phyloP scores from a whole-genome alignment of 352 stramenopile species.

The Globisporangium paddicum region DNA sequence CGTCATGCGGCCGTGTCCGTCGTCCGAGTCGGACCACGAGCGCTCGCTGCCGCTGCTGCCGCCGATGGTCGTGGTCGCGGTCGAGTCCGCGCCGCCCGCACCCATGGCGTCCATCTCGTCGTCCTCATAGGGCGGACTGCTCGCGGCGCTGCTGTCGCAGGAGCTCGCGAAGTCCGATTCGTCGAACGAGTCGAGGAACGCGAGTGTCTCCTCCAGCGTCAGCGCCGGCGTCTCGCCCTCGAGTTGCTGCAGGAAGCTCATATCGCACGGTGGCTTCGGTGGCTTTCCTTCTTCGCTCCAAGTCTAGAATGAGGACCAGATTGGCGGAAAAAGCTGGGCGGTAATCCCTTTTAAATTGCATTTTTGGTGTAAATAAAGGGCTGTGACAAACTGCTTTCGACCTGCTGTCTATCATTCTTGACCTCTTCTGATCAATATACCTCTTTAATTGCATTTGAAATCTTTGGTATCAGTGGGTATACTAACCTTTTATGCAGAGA shows the following conservation, averaged over 20 bases:
- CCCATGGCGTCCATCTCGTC: background rate
- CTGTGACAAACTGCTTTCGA: too few relatives aligned
- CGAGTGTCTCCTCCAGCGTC: conserved; percentile 17
- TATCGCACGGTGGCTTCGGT: background rate
- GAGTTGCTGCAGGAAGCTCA: conserved; percentile 13
- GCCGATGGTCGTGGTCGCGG: background rate
- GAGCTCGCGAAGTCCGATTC: background rate
- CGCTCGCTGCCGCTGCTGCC: conserved; percentile 6
- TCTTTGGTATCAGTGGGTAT: too few relatives aligned
- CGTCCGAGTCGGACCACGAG: conserved; percentile 8
- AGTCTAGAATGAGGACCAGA: too few relatives aligned
- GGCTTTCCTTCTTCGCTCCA: too few relatives aligned
- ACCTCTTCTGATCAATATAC: too few relatives aligned
- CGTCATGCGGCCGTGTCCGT: background rate
- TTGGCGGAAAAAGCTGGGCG: too few relatives aligned
- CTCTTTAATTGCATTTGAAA: too few relatives aligned
- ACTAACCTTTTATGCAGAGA: too few relatives aligned
- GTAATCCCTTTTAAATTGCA: too few relatives aligned
- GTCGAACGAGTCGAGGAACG: conserved; percentile 15
- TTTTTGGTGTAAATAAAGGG: too few relatives aligned
- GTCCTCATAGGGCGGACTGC: background rate
- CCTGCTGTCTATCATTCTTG: too few relatives aligned
- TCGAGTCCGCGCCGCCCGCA: background rate
- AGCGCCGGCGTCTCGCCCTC: conserved; percentile 6
- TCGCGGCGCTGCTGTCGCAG: background rate